Conservation (phyloP, 2,329 filamentous ascomycete species). For the Fusarium euwallaceae region DNA sequence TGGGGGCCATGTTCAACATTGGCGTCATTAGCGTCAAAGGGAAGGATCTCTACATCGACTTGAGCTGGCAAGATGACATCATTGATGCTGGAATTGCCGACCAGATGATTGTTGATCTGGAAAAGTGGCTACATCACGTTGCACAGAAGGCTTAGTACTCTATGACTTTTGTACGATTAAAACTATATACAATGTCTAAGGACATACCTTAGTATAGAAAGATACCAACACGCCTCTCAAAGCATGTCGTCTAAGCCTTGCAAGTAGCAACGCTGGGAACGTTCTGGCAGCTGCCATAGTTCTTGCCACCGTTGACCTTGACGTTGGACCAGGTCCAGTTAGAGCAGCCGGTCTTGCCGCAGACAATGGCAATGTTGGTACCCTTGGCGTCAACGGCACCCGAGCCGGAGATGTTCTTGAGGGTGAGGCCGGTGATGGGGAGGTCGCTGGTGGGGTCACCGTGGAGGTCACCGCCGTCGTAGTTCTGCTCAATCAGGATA, state of each 20-base stretch:
- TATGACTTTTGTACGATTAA: neutral
- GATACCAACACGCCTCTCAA: neutral
- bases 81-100: neutral
- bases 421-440: slow-evolving; percentile 62
- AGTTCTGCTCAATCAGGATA: slow-evolving; percentile 58
- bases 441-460: slow-evolving; percentile 60
- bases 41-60: neutral
- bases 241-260: slow-evolving; percentile 3
- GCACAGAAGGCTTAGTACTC: neutral
- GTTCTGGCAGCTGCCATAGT: slow-evolving; percentile 47
- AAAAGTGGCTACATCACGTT: neutral
- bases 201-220: neutral
- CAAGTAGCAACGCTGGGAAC: slow-evolving; percentile 46
- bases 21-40: neutral
- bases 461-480: slow-evolving; percentile 60
- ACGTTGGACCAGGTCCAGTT: slow-evolving; percentile 67
- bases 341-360: slow-evolving; percentile 58
- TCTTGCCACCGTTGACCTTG: slow-evolving; percentile 64
- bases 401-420: slow-evolving; percentile 58
- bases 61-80: neutral
- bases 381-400: slow-evolving; percentile 51
- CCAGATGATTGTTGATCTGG: neutral
- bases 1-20: neutral
- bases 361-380: slow-evolving; percentile 66
- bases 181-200: neutral